Base-by-base conservation (phyloP, 169 alveolate genomes). In the Cystoisospora suis region DNA sequence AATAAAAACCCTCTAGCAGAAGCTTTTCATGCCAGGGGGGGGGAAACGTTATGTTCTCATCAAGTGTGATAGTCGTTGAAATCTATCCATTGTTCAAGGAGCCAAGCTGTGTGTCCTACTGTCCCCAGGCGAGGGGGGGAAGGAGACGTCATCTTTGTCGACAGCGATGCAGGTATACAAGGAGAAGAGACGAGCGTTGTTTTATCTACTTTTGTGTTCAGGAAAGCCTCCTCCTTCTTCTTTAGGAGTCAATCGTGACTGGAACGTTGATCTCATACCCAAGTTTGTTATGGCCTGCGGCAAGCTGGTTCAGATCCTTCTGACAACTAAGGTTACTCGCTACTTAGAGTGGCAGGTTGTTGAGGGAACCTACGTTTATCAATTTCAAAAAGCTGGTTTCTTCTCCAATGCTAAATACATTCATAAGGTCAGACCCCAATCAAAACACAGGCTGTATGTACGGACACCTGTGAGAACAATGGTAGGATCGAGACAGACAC, bases 231-330 rank as follows among this genome's bases (percentile, higher is more conserved):
- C 98, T 40, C 99, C 99, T 29, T 72, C 95, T 94, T 85, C 88
- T 93, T 97, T 93, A 91, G 99, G 99, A 40, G 97, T 97, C 89
- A 98, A 98, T 94, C 95, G 99, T 90, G 99, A 99, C 89, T 99
- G 99, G 99, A 99, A 99, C 93, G 99, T 99, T 46, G 99, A 99
- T 90, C 94, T 99, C 59, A 97, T 99, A 44, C 99, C 99, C 47
- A 99, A 99, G 94, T 98, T 98, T 93, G 98, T 98, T 32, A 97
- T 99, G 98, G 99, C 99, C 36, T 98, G 99, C 70, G 99, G 99
- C 44, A 97, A 97, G 87, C 96, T 99, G 69, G 99, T 99, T 47
- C 98, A 98, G 93, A 96, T 99, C 85, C 95, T 99, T 40, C 94
- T 98, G 65, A 96, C 97, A 75, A 99, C 99, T 0, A 97, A 97